Evolutionary conservation across 2,329 filamentous ascomycete genomes (phyloP).

Genomic region (Cadophora malorum): DNA sequence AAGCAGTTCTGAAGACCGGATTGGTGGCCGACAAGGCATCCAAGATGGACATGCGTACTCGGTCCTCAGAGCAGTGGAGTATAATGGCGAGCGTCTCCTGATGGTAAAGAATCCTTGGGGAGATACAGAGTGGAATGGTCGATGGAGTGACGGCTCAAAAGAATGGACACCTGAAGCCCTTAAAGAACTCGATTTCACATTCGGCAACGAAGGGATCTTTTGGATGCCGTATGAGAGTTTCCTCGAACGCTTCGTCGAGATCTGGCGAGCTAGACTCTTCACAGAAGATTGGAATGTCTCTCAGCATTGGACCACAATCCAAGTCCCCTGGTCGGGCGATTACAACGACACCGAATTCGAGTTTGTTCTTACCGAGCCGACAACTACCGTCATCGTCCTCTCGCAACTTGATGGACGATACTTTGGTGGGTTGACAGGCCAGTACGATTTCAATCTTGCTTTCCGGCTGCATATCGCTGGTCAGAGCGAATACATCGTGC

Average conservation of each 20-base stretch:
- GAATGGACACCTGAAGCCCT: conserved; percentile 67
- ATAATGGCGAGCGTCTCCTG: conserved; percentile 60
- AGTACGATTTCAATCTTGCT: conserved; percentile 57
- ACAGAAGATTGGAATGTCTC: conserved; percentile 63
- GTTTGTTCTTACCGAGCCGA: conserved; percentile 60
- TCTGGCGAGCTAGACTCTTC: conserved; percentile 68
- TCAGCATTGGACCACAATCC: conserved; percentile 66
- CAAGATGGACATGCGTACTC: conserved; percentile 64
- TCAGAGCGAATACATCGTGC: conserved; percentile 64
- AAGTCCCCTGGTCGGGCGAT: conserved; percentile 65
- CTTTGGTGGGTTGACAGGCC: conserved; percentile 65
- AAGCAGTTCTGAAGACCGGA: conserved; percentile 40
- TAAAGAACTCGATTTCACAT: conserved; percentile 63
- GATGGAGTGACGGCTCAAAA: conserved; percentile 64
- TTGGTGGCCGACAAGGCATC: conserved; percentile 57
- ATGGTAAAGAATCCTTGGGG: conserved; percentile 64
- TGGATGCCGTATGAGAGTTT: conserved; percentile 70
- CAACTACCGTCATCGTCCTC: conserved; percentile 63
- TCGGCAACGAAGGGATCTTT: conserved; percentile 67
- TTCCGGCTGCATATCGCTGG: conserved; percentile 57
- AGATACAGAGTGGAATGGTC: conserved; percentile 63
- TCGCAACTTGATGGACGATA: conserved; percentile 64
- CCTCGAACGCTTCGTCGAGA: conserved; percentile 63
- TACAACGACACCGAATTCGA: conserved; percentile 67
- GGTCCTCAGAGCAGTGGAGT: conserved; percentile 60